phyloP scores from a whole-genome alignment of 1,139 yeast genomes.

The Yamadazyma buinensis region DNA sequence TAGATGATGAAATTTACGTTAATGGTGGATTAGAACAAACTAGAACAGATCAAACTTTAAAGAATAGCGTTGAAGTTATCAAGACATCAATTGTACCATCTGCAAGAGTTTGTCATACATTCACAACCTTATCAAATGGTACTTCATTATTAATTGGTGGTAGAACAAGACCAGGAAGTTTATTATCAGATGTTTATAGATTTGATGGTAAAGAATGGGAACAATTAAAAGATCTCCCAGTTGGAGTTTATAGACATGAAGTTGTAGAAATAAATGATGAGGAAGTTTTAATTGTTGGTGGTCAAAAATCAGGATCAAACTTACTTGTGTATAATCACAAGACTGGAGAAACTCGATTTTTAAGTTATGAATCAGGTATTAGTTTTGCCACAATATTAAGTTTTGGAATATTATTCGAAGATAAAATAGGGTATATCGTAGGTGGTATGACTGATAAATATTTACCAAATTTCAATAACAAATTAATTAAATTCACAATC shows the following conservation, averaged over 20 bases:
- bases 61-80: constrained; percentile 7
- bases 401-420: constrained; percentile 21
- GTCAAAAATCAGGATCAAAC: constrained; percentile 18
- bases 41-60: constrained; percentile 24
- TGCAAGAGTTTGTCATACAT: constrained; percentile 61
- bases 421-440: constrained; percentile 37
- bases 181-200: constrained; percentile 30
- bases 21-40: constrained; percentile 58
- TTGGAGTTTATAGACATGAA: constrained; percentile 53
- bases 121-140: constrained; percentile 29
- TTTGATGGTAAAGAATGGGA: constrained; percentile 28
- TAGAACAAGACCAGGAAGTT: constrained; percentile 55
- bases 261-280: constrained; percentile 30
- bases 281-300: constrained; percentile 53
- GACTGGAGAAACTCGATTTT: constrained; percentile 13
- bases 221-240: constrained; percentile 32
- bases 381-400: constrained; percentile 27
- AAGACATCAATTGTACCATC: constrained; percentile 17
- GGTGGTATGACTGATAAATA: constrained; percentile 51
- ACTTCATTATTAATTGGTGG: constrained; percentile 60
- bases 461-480: constrained; percentile 29
- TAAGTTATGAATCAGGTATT: constrained; percentile 16
- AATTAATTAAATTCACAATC: constrained; percentile 28
- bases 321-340: constrained; percentile 19
- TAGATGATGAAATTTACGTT: constrained; percentile 25